Evolutionary conservation across 164 flowering plant species (phyloP).

Genomic region (Vitis rupestris): DNA sequence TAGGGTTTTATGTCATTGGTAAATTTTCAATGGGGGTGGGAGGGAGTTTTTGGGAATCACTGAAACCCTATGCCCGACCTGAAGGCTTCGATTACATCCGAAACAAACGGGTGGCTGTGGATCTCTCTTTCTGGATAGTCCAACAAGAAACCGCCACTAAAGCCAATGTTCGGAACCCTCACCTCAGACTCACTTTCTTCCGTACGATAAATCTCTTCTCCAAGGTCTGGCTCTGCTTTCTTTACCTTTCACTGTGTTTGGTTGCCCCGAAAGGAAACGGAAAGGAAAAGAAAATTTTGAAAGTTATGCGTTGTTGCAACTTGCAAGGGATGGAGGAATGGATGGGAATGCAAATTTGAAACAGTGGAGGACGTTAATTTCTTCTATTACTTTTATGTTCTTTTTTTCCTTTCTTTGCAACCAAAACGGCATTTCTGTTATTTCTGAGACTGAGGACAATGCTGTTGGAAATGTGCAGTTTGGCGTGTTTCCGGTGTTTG

Average conservation of each 20-base stretch:
- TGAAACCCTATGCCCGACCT: conserved; percentile 68
- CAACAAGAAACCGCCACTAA: conserved; percentile 80
- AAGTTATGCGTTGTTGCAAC: too few species aligned
- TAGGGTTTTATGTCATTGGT: too few species aligned
- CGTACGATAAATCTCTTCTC: conserved; percentile 84
- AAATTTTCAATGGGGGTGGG: conserved; percentile 63
- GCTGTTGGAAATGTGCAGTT: conserved; percentile 39
- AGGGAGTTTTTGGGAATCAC: conserved; percentile 81
- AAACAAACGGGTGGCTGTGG: conserved; percentile 85
- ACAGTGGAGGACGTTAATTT: neutral
- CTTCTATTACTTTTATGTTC: neutral
- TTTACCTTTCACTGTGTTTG: neutral
- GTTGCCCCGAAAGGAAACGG: neutral
- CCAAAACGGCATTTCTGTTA: too few species aligned
- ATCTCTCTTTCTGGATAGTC: conserved; percentile 87
- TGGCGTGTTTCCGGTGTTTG: conserved; percentile 93
- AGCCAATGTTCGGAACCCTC: conserved; percentile 58
- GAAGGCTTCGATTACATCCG: conserved; percentile 70
- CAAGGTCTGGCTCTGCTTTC: conserved; percentile 43
- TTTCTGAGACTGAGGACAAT: neutral
- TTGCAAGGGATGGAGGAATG: too few species aligned
- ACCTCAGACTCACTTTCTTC: conserved; percentile 76
- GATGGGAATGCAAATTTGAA: neutral
- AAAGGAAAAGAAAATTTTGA: too few species aligned
- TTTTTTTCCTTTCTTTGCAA: neutral